These are phyloP conservation scores for Rossbeevera mucosa DNA, from an alignment of 768 basidiomycete genomes.

Conservation along the genomic window DNA sequence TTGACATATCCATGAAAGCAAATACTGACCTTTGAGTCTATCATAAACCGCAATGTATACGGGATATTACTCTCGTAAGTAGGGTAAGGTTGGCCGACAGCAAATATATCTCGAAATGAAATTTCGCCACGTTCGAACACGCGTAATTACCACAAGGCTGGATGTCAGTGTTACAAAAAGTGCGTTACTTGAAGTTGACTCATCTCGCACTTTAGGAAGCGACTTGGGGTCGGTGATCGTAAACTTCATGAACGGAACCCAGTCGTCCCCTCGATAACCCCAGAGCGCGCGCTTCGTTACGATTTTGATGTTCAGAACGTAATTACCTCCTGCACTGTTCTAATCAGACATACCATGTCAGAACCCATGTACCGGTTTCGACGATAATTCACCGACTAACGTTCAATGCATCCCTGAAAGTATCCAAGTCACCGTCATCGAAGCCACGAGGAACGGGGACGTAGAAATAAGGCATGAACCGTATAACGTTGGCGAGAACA, in stretches of 20 bases:
- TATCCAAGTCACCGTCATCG: slow-evolving; percentile 53
- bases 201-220: slow-evolving; percentile 88
- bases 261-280: slow-evolving; percentile 85
- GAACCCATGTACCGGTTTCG: background rate
- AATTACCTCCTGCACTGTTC: slow-evolving; percentile 28
- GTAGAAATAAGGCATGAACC: slow-evolving; percentile 93
- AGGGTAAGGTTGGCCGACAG: slow-evolving; percentile 41
- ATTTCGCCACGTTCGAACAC: slow-evolving; percentile 74
- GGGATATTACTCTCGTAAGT: slow-evolving; percentile 96
- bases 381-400: slow-evolving; percentile 39
- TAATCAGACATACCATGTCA: slow-evolving; percentile 7
- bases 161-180: slow-evolving; percentile 11
- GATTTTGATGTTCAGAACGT: slow-evolving; percentile 52
- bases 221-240: slow-evolving; percentile 66
- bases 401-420: slow-evolving; percentile 70
- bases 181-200: slow-evolving; percentile 37
- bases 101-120: slow-evolving; percentile 56
- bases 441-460: slow-evolving; percentile 85
- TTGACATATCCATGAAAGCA: background rate
- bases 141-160: slow-evolving; percentile 36
- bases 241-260: slow-evolving; percentile 79
- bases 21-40: slow-evolving; percentile 76
- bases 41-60: slow-evolving; percentile 94
- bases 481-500: slow-evolving; percentile 75
- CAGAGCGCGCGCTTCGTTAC: slow-evolving; percentile 70